Evolutionary conservation across 1,284 basidiomycete species (phyloP), one percentile per base, ranked within the genome.

Genomic region (Rhodotorula sp.): DNA sequence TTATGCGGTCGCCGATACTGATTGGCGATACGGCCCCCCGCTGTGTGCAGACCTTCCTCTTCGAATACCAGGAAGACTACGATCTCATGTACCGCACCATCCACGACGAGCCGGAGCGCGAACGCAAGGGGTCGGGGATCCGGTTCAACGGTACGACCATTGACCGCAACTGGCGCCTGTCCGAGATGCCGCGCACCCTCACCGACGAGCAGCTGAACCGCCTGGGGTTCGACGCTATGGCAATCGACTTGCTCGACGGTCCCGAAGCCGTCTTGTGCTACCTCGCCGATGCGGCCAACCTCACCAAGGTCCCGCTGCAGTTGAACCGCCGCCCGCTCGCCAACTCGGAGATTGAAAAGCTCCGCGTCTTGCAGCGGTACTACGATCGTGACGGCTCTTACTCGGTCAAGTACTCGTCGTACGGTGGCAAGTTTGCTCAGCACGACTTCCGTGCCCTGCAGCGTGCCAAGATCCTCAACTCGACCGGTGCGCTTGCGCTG

Each of bases 51-150:
- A 92, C 89, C 0, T 90, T 99, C 80, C 88, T 99, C 5, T 88
- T 89, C 49, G 90, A 95, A 80, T 89, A 87, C 74, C 86, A 89
- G 68, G 89, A 91, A 50, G 95, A 99, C 79, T 92, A 92, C 69
- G 84, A 89, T 45, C 77, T 81, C 60, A 78, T 79, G 55, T 47
- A 34, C 38, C 89, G 90, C 74, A 81, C 83, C 49, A 81, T 87
- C 47, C 85, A 92, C 74, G 89, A 90, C 76, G 89, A 90, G 77
- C 69, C 87, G 47, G 85, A 93, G 72, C 89, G 89, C 73, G 88
- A 89, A 4, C n/a, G 38, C 77, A 45, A 62, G 28, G 70, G 73
- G 26, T 38, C 60, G 15, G 62, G 62, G 5, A 63, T 79, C 50
- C 77, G 79, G 19, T 57, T 82, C 68, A 82, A 81, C 64, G 78